phyloP scores from a whole-genome alignment of 352 stramenopile species.

The Phytopythium mirpurense region DNA sequence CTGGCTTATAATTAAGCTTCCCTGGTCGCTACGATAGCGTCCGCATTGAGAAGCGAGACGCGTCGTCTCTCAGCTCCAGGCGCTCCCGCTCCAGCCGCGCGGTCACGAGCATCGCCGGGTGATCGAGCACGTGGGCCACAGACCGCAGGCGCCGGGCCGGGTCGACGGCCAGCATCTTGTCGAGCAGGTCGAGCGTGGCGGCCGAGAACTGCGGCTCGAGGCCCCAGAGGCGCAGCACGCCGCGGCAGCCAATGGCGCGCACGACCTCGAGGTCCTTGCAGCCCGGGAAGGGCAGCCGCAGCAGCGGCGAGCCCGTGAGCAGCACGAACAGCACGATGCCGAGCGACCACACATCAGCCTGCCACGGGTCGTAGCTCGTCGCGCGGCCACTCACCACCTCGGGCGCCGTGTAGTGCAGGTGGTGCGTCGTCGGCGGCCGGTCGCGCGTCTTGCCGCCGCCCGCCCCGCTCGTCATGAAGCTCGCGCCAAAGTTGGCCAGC shows the following conservation, averaged over 20 bases:
- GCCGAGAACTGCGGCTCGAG: conserved; percentile 33
- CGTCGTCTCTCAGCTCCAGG: too few relatives aligned
- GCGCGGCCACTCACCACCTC: conserved; percentile 25
- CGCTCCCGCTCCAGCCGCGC: conserved; percentile 12
- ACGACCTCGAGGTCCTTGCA: conserved; percentile 42
- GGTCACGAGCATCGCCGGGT: conserved; percentile 33
- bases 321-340: conserved; percentile 68
- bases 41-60: neutral
- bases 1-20: conserved; percentile 1
- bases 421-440: conserved; percentile 26
- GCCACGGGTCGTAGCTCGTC: conserved; percentile 42
- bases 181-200: conserved; percentile 33
- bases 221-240: conserved; percentile 40
- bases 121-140: conserved; percentile 30
- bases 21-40: neutral
- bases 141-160: conserved; percentile 20
- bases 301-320: conserved; percentile 57
- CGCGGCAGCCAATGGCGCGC: conserved; percentile 32
- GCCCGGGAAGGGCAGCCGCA: conserved; percentile 29
- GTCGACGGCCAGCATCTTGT: conserved; percentile 34
- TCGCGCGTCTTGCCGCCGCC: conserved; percentile 17
- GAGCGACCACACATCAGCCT: conserved; percentile 68
- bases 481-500: conserved; percentile 61
- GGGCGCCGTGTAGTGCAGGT: conserved; percentile 59
- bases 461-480: conserved; percentile 18